Evolutionary conservation across 2,329 filamentous ascomycete genomes (phyloP), one percentile per base, ranked within the genome.

Genomic region (Domatiomyces catenatus): DNA sequence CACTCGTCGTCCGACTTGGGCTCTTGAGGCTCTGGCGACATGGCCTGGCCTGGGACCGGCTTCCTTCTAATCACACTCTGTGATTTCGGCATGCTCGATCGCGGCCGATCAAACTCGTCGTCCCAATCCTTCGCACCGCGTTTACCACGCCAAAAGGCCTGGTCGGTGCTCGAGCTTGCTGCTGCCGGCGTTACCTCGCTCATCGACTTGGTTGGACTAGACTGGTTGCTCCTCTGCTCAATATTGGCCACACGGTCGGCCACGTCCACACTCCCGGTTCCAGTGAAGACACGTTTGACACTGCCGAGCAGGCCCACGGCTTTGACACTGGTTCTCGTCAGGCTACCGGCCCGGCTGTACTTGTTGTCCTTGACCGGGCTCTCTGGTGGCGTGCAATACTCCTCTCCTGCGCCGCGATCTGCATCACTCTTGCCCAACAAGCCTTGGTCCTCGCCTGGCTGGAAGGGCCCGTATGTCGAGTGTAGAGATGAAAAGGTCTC

Each of bases 271-370:
- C 32, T 42, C 19, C 50, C 53, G 51, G 66, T 64, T 46, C 67
- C 63, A 4, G 74, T 74, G 42, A 86, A 77, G 8, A 81, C 81
- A 39, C 81, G 74, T 17, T 77, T 73, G 18, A 88, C 64, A 46
- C 79, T 84, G 19, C 83, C 83, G 8, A 88, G 69, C 80, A 82
- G 86, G 20, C 75, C 75, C 67, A 67, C 81, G 75, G 62, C 77
- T 77, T 18, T 80, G 72, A 48, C 75, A 77, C 0, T 75, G 71
- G 1, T 75, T 70, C n/a, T 70, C 6, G 76, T 76, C 3, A 77
- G 77, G 59, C 71, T 74, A 60, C 75, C 77, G 18, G 67, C 68
- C 6, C 66, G 62, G 15, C 47, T 36, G 43, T 57, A 56, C 42
- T 55, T 58, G 19, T 62, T 45, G 8, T 20, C 43, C 17, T 17